These are phyloP conservation scores for Avicennia marina DNA, from an alignment of 257 asterid genomes.

Conservation along the genomic window DNA sequence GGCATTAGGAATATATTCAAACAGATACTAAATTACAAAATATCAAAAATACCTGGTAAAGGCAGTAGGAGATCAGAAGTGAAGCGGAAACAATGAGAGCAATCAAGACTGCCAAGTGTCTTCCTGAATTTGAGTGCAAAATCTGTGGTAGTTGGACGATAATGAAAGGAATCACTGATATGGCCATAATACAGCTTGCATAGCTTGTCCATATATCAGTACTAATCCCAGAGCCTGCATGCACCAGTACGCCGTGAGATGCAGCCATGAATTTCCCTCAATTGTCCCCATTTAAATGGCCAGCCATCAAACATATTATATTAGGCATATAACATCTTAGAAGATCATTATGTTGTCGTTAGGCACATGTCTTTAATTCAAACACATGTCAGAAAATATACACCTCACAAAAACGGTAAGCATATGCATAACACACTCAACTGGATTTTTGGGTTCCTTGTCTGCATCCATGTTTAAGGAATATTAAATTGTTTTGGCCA, in stretches of 20 bases:
- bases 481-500: too few relatives aligned
- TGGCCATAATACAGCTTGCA: constrained; percentile 63
- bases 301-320: too few relatives aligned
- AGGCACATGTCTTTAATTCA: too few relatives aligned
- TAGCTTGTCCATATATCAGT: constrained; percentile 79
- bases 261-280: neutral
- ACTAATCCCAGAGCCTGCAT: constrained; percentile 65
- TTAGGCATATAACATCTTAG: too few relatives aligned
- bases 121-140: constrained; percentile 41
- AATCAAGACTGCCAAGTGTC: constrained; percentile 54
- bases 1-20: neutral
- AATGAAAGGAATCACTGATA: constrained; percentile 62
- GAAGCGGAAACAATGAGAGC: constrained; percentile 52
- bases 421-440: too few relatives aligned
- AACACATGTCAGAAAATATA: too few relatives aligned
- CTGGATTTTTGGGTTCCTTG: too few relatives aligned
- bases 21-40: neutral
- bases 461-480: too few relatives aligned
- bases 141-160: constrained; percentile 64
- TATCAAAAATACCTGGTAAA: constrained; percentile 52
- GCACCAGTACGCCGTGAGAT: constrained; percentile 6
- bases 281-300: too few relatives aligned
- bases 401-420: too few relatives aligned
- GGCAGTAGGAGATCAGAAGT: constrained; percentile 52
- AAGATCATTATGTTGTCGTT: too few relatives aligned